Evolutionary conservation across 2,329 filamentous ascomycete genomes (phyloP), one percentile per base, ranked within the genome.

Genomic region (Zasmidium citrigriseum): DNA sequence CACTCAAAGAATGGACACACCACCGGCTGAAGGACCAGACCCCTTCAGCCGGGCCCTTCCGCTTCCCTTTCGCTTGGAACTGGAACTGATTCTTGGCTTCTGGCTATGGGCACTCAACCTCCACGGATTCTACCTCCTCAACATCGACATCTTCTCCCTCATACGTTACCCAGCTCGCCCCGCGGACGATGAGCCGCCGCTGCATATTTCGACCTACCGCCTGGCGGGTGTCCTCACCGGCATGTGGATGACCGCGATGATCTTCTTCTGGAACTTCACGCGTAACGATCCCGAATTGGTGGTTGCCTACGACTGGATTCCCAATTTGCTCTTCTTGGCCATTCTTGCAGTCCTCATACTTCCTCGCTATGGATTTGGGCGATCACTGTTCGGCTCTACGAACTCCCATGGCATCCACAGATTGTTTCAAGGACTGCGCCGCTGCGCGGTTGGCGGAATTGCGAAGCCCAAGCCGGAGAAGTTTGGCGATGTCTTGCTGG

Each of bases 21-120:
- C 27, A 60, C 62, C 60, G 61, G 63, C 64, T 46, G 68, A 67
- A 56, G 71, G 76, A 64, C 85, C 96, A 76, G 93, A 97, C 82
- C 83, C 86, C 75, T 95, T 97, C 82, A 93, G 90, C 83, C 81
- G 90, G 72, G 82, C 89, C 63, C 88, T 98, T 65, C 95, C 93
- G 53, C 82, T 98, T 61, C 93, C 95, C 46, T 96, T 93, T 75
- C 88, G 93, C 66, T 86, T 97, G 59, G 91, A 91, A 60, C 84
- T 96, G 67, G 89, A 97, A 68, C 79, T 95, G 63, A 89, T 96
- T 54, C 79, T 96, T 64, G 93, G 91, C 67, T 88, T 96, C 70
- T 98, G 93, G 93, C 92, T 91, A 73, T 99, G 93, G 92, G 92
- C 89, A 65, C 76, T 89, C 67, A 98, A 97, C 78, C 85, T 98